Conservation (phyloP, 2,329 filamentous ascomycete species). For the Fusarium haematococcum region DNA sequence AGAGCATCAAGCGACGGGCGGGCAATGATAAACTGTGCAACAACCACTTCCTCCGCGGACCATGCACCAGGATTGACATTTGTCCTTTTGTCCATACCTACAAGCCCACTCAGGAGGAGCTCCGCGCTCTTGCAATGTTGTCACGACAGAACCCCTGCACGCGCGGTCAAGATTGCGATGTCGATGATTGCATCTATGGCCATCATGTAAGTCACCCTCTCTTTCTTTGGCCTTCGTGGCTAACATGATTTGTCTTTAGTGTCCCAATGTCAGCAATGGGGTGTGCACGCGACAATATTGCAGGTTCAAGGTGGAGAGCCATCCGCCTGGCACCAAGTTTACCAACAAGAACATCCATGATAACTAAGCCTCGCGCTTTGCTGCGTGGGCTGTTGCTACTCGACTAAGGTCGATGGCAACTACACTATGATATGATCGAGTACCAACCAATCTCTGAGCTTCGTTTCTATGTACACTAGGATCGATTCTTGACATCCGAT, state of each 20-base stretch:
- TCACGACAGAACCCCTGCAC: conserved; percentile 69
- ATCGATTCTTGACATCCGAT: conserved; percentile 3
- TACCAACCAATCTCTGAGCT: not conserved
- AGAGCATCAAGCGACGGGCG: conserved; percentile 67
- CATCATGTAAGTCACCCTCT: conserved; percentile 63
- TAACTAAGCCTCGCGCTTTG: conserved; percentile 40
- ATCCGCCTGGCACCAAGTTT: conserved; percentile 69
- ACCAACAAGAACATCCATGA: conserved; percentile 51
- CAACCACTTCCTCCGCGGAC: conserved; percentile 69
- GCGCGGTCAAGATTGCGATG: conserved; percentile 67
- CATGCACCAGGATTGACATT: conserved; percentile 64
- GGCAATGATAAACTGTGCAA: conserved; percentile 70
- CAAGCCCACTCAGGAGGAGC: conserved; percentile 64
- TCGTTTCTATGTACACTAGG: conserved; percentile 21
- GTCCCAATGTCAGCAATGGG: conserved; percentile 64
- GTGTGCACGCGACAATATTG: conserved; percentile 66
- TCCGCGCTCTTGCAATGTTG: conserved; percentile 66
- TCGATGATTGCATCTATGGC: conserved; percentile 71
- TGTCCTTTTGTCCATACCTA: conserved; percentile 70
- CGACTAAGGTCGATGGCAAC: not conserved
- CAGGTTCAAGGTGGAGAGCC: conserved; percentile 64
- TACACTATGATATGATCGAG: conserved; percentile 2
- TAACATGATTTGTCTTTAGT: conserved; percentile 51
- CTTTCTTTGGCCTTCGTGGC: not conserved
- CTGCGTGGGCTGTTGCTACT: not conserved